Conservation (phyloP, 305 asterid genomes). For the Fraxinus greggii region DNA sequence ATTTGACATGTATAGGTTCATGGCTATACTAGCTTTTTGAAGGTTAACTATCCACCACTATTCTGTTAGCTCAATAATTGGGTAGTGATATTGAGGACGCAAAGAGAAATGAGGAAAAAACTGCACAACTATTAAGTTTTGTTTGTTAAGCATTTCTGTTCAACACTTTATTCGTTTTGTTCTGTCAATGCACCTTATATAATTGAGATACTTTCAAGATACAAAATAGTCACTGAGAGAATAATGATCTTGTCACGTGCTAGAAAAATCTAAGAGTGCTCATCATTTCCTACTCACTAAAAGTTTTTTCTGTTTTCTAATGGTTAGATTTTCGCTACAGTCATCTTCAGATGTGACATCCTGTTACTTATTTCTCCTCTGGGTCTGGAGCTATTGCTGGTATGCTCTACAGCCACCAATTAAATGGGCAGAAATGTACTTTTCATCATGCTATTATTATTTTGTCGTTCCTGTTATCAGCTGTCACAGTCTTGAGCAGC, state of each 20-base stretch:
- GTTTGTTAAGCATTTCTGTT: background rate
- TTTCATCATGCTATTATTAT: slow-evolving; percentile 6
- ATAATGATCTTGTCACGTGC: slow-evolving; percentile 19
- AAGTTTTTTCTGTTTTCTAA: slow-evolving; percentile 27
- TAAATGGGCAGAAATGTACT: slow-evolving; percentile 9
- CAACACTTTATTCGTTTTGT: background rate
- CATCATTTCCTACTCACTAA: slow-evolving; percentile 11
- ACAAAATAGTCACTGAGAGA: background rate
- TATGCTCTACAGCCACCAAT: slow-evolving; percentile 36
- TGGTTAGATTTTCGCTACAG: slow-evolving; percentile 76
- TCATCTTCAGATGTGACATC: slow-evolving; percentile 90
- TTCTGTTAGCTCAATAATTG: background rate
- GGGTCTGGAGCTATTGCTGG: slow-evolving; percentile 87
- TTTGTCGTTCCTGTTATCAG: background rate
- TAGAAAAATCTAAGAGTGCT: background rate
- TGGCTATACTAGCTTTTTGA: background rate
- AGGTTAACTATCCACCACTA: background rate
- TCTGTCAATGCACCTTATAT: background rate
- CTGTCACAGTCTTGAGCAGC: background rate
- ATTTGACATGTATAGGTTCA: background rate
- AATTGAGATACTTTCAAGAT: background rate
- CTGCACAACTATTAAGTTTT: background rate
- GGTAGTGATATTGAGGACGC: background rate
- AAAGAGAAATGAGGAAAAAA: background rate
- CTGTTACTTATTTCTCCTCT: slow-evolving; percentile 75